Base-by-base conservation (phyloP, 2,329 filamentous ascomycete species). In the Venturiaceae sp. region DNA sequence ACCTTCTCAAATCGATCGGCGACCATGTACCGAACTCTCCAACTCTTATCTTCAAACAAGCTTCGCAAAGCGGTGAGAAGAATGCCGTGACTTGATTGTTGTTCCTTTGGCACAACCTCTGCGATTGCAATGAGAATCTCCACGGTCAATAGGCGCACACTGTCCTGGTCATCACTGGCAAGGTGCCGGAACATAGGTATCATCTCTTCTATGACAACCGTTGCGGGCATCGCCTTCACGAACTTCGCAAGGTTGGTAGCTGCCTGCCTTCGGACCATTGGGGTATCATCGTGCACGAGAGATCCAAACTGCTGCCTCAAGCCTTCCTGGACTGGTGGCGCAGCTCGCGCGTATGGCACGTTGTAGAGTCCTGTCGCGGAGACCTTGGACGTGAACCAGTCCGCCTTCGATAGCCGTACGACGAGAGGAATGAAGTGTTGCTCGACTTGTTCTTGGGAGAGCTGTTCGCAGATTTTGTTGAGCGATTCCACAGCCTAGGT, bases 371-470 rank as follows among this genome's bases (percentile, higher is more conserved):
- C 94, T 64, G 92, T 96, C 62, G 92, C 94, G 33, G 94, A 99
- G 64, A 99, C 94, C 78, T 97, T 99, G 64, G 94, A 97, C 60
- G 94, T 99, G 75, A 99, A 99, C 94, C 94, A 99, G 77, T 99
- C 94, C 75, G 94, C 94, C 82, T 97, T 99, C 64, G 94, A 95
- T 62, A 99, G 88, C 71, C 94, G 90, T 69, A 95, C 84, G 61
- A 92, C 92, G 69, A 99, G 86, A 62, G 94, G 94, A 66, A 99
- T 92, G 77, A 97, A 97, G 76, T 92, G 89, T 69, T 96, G 90
- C 80, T 99, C 94, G 71, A 97, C 87, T 78, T 99, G 94, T 74
- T 90, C 83, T 67, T 90, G 79, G 55, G 91, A 95, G 58, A 99
- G 83, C 72, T 96, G 85, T 70, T 86, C 84, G 82, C 94, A 97